Evolutionary conservation across 176 grass and related monocot genomes (phyloP), one percentile per base, ranked within the genome.

Genomic region (Aegilops umbellulata): DNA sequence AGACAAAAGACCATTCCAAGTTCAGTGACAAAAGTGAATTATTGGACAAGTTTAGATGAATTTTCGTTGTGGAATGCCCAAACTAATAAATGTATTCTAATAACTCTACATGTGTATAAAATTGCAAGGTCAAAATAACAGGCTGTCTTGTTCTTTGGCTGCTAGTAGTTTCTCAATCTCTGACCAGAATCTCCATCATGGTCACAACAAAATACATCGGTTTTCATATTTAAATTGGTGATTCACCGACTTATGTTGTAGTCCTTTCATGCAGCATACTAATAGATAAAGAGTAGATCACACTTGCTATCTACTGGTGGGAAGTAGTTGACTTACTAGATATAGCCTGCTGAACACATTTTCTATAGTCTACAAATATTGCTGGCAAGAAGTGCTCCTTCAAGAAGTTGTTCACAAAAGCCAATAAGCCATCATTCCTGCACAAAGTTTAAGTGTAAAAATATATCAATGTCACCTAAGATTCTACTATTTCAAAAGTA

Each of bases 341-440:
- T 92, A 98, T 95, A 84, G 96, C 96, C 83, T 95, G 96, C 84
- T 98, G 96, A 78, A 98, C 92, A 74, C 91, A 98, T 92, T 98
- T 98, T 84, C 96, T 87, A 73, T 98, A 98, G 91, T 95, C 96
- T 73, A 98, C 96, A 81, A 94, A 98, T 84, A 98, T 91, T 58
- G 96, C 88, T 90, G 96, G 96, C 84, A 95, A 92, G 83, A 98
- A 98, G 49, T 98, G 96, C 80, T 98, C 96, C 82, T 98, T 98
- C 76, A 98, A 81, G 89, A 95, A 98, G 82, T 98, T 98, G 74
- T 94, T 93, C 39, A 95, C 81, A 85, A 95, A 98, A 44, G 90
- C 84, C 78, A 95, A 87, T 80, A 98, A 88, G 24, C 91, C 96
- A 89, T 98, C 96, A 90, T 92, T 98, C 87, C 96, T 98, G 82